Evolutionary conservation across 306 rosid genomes (phyloP).

Genomic region (Gynostemma pentaphyllum): DNA sequence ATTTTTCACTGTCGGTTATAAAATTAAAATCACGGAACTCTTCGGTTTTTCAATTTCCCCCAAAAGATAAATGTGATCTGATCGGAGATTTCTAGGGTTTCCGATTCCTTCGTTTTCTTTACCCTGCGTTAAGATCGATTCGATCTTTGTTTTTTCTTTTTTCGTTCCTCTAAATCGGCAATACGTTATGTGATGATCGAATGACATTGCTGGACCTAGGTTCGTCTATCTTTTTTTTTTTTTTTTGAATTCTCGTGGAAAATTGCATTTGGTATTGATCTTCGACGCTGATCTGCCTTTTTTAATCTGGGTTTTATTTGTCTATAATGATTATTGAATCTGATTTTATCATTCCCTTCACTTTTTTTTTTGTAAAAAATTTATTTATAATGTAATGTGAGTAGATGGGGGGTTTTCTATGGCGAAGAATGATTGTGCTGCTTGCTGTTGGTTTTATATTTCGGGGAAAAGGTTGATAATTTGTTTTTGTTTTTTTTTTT

Average conservation of each 20-base stretch:
- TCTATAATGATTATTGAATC: not conserved
- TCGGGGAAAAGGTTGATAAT: not conserved
- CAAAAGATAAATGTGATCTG: conserved; percentile 16
- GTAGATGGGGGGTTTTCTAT: not conserved
- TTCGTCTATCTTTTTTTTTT: not conserved
- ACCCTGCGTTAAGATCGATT: not conserved
- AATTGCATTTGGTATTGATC: not conserved
- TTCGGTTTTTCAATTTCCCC: conserved; percentile 15
- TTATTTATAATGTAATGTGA: no score
- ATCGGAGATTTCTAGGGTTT: conserved; percentile 56
- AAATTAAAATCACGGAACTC: not conserved
- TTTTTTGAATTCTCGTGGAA: not conserved
- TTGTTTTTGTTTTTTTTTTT: conserved; percentile 10
- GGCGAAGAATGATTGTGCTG: not conserved
- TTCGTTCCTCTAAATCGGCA: not conserved
- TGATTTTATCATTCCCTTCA: not conserved
- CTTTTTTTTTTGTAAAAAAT: not conserved
- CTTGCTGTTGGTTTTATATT: not conserved
- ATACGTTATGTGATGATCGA: conserved; percentile 1
- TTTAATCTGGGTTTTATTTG: not conserved
- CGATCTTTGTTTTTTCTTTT: not conserved
- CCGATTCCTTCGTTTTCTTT: conserved; percentile 16
- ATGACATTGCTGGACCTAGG: not conserved
- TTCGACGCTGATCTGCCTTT: not conserved
- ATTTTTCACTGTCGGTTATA: not conserved